Base-by-base conservation (phyloP, 768 basidiomycete genomes). In the Rhizopogon sp. region DNA sequence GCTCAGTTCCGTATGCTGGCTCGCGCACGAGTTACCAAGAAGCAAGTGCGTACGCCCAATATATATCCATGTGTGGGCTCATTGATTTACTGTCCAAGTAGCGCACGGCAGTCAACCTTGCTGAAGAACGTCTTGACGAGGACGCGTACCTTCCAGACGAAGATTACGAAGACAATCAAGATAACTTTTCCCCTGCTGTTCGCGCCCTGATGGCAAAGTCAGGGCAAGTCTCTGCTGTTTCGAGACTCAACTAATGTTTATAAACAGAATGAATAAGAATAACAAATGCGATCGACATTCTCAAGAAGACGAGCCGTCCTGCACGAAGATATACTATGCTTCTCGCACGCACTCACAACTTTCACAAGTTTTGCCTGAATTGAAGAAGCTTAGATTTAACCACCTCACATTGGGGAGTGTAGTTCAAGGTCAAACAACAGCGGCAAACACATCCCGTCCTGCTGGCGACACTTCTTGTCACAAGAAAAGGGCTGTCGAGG, bases 301-400 rank as follows among this genome's bases (percentile, higher is more conserved):
- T 22, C 54, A 61, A 31, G 73, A 73, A 17, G 60, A 64, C 43
- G 85, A 85, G 55, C 77, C 78, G 14, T 77, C 79, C 4, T 89
- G 87, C 64, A 87, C 83, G 39, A 90, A 93, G 76, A 87, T 98
- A 57, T 97, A 84, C 68, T 97, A 95, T 64, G 90, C 95, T 0
- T 98, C 97, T 0, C 79, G 96, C 33, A 99, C 96, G 0, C 96
- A 99, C 70, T 95, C 95, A 1, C 96, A 99, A 64, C 81, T 99
- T 3, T 79, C 93, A 2, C 96, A 99, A 67, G 79, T 98, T 3
- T 76, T 94, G 16, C 87, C 88, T 3, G 97, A 99, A 65, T 75
- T 98, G 9, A 78, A 74, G 40, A 88, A 83, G 61, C 80, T 96
- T n/a, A 76, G 76, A 58, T 67, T 94, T 66, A 66, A 70, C 16